Evolutionary conservation across 331 rosid species (phyloP).

Genomic region (Phaseolus coccineus): DNA sequence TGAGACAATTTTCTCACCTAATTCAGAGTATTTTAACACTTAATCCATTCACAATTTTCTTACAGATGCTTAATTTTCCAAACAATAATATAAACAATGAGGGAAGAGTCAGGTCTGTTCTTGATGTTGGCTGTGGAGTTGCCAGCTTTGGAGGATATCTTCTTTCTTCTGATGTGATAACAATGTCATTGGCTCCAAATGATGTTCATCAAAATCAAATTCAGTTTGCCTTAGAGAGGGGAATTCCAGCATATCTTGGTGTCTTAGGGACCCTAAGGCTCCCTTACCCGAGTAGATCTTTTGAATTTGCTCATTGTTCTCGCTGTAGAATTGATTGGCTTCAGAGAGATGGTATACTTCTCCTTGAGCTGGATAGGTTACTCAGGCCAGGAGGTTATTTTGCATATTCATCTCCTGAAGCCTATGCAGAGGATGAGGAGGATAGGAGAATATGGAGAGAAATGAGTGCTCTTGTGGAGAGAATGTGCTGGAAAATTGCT

Average conservation of each 20-base stretch:
- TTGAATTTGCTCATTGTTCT: conserved; percentile 89
- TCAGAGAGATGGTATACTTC: conserved; percentile 85
- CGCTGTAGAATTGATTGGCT: conserved; percentile 95
- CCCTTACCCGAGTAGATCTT: conserved; percentile 90
- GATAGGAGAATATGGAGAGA: conserved; percentile 80
- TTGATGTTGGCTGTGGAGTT: conserved; percentile 90
- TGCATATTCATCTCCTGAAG: conserved; percentile 87
- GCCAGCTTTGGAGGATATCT: conserved; percentile 93
- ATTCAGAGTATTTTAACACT: conserved; percentile 26
- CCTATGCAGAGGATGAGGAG: conserved; percentile 89
- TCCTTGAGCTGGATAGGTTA: conserved; percentile 85
- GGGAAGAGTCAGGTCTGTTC: conserved; percentile 76
- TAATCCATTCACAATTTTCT: conserved; percentile 5
- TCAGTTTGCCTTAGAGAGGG: conserved; percentile 89
- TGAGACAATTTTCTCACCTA: conserved; percentile 11
- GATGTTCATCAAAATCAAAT: conserved; percentile 89
- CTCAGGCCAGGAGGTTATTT: conserved; percentile 85
- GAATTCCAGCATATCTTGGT: conserved; percentile 87
- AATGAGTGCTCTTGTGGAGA: conserved; percentile 76
- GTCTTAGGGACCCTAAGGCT: conserved; percentile 85
- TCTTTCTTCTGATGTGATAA: conserved; percentile 69
- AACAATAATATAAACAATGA: conserved; percentile 69
- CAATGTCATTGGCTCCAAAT: conserved; percentile 90
- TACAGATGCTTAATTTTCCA: conserved; percentile 84
- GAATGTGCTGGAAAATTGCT: conserved; percentile 85